Percentiles rank a stretch among this genome's conserved stretches.
These are phyloP conservation scores for Aotearoamyces nothofagi DNA, from an alignment of 2,329 filamentous ascomycete genomes.

Conservation along the genomic window DNA sequence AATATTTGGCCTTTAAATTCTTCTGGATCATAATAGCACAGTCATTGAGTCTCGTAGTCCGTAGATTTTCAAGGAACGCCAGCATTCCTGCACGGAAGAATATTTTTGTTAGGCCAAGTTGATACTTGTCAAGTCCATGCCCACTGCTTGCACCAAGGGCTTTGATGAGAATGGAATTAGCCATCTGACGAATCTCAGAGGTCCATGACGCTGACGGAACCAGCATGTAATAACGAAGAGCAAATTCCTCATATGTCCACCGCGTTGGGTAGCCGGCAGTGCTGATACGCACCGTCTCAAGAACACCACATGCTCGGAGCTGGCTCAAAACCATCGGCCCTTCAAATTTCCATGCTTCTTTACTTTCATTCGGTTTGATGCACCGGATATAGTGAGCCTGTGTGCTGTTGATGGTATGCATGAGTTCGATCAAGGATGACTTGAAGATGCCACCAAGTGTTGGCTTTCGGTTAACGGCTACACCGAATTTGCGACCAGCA, in stretches of 20 bases:
- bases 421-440: conserved; percentile 92
- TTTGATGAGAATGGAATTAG: conserved; percentile 77
- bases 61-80: conserved; percentile 87
- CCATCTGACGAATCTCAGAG: conserved; percentile 85
- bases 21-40: conserved; percentile 98
- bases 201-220: conserved; percentile 85
- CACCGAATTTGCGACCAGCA: conserved; percentile 73
- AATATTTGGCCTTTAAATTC: conserved; percentile 91
- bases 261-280: conserved; percentile 92
- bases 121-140: conserved; percentile 80
- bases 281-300: conserved; percentile 95
- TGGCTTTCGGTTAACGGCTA: conserved; percentile 88
- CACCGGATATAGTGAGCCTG: conserved; percentile 98
- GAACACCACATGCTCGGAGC: conserved; percentile 91
- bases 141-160: conserved; percentile 67
- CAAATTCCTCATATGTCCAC: conserved; percentile 99
- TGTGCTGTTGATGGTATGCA: conserved; percentile 94
- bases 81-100: conserved; percentile 99
- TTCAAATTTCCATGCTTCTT: conserved; percentile 95
- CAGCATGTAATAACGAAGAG: conserved; percentile 94
- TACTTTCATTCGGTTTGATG: conserved; percentile 97
- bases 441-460: conserved; percentile 98
- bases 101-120: conserved; percentile 94
- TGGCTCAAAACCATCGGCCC: conserved; percentile 98
- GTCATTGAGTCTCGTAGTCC: conserved; percentile 79